Evolutionary conservation across 805 yeast species (phyloP).

Genomic region (Lachancea waltii): DNA sequence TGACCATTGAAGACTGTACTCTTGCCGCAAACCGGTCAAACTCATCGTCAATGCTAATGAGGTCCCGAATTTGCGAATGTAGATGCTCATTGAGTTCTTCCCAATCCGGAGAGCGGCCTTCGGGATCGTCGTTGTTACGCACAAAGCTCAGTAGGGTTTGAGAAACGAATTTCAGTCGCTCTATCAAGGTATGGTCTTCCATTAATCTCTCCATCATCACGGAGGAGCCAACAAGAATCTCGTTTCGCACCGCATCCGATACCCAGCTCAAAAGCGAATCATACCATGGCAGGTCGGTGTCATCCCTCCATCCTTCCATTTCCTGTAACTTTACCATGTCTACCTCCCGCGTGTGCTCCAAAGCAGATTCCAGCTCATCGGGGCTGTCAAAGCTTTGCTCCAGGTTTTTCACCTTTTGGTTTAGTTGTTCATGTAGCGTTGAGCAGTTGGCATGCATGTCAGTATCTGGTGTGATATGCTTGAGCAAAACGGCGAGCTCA

Average conservation of each 20-base stretch:
- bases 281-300: constrained; percentile 37
- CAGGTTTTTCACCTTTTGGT: constrained; percentile 45
- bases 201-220: constrained; percentile 46
- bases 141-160: constrained; percentile 6
- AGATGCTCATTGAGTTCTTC: constrained; percentile 11
- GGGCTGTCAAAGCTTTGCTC: constrained; percentile 45
- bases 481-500: constrained; percentile 32
- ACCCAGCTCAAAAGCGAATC: constrained; percentile 38
- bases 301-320: constrained; percentile 49
- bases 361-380: constrained; percentile 46
- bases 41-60: constrained; percentile 32
- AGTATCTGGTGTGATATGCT: constrained; percentile 18
- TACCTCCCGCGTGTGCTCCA: constrained; percentile 39
- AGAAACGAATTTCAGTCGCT: constrained; percentile 22
- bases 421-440: constrained; percentile 24
- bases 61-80: constrained; percentile 27
- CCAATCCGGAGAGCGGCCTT: neutral
- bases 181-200: constrained; percentile 23
- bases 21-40: constrained; percentile 32
- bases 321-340: constrained; percentile 44
- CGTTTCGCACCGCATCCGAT: constrained; percentile 44
- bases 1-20: constrained; percentile 6
- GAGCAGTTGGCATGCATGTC: constrained; percentile 22
- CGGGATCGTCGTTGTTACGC: neutral
- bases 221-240: constrained; percentile 50